These are phyloP conservation scores for Salix exigua DNA, from an alignment of 345 rosid genomes.

Conservation along the genomic window DNA sequence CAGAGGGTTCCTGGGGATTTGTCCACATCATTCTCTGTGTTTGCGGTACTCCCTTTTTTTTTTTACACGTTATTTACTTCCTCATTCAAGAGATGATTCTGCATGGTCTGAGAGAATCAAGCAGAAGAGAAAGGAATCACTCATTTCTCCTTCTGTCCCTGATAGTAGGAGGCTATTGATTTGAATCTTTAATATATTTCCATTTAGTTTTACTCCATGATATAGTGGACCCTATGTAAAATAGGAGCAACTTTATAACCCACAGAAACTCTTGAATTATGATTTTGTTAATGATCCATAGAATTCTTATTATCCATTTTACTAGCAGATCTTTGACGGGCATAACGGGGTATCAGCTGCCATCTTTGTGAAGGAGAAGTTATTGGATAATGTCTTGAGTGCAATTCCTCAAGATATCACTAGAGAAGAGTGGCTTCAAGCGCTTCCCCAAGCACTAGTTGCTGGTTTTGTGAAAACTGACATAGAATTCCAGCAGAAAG, in stretches of 20 bases:
- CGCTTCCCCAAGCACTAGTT: conserved; percentile 93
- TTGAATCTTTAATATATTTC: neutral
- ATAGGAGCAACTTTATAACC: neutral
- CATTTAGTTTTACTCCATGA: neutral
- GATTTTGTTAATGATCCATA: neutral
- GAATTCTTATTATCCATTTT: neutral
- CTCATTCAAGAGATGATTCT: neutral
- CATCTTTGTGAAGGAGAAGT: conserved; percentile 77
- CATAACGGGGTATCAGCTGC: conserved; percentile 99
- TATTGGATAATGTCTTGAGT: conserved; percentile 78
- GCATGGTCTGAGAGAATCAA: neutral
- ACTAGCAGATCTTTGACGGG: conserved; percentile 81
- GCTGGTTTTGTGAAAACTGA: conserved; percentile 99
- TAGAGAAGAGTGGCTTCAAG: conserved; percentile 98
- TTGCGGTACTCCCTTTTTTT: conserved; percentile 61
- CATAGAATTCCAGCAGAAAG: conserved; percentile 94
- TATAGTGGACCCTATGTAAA: neutral
- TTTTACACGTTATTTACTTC: neutral
- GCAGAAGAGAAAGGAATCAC: neutral
- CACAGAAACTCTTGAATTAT: conserved; percentile 12
- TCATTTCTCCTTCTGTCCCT: neutral
- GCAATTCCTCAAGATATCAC: conserved; percentile 72
- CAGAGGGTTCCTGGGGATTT: conserved; percentile 74
- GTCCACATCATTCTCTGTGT: conserved; percentile 84
- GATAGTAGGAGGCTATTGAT: neutral